Evolutionary conservation across 1,284 basidiomycete genomes (phyloP).

Genomic region (Cutaneotrichosporon curvatum): DNA sequence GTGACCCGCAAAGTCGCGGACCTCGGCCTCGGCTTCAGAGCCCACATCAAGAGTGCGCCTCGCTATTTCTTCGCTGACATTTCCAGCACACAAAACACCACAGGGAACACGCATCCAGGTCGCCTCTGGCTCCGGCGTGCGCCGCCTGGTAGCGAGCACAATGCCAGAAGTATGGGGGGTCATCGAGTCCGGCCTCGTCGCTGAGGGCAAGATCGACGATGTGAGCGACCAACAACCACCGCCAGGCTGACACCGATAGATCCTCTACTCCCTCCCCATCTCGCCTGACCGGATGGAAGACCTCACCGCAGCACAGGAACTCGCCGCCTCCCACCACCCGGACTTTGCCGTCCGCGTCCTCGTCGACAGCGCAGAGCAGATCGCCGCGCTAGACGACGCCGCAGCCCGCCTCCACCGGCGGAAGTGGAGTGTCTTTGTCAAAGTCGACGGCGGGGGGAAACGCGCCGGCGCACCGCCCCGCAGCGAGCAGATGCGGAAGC

Average conservation of each 20-base stretch:
- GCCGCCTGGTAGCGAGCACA: slow-evolving; percentile 32
- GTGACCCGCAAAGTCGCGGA: slow-evolving; percentile 56
- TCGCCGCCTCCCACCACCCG: slow-evolving; percentile 42
- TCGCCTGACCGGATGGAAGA: slow-evolving; percentile 65
- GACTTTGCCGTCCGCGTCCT: slow-evolving; percentile 60
- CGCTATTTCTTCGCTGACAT: slow-evolving; percentile 21
- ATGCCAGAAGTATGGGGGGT: slow-evolving; percentile 37
- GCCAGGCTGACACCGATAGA: slow-evolving; percentile 48
- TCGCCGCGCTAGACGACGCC: slow-evolving; percentile 57
- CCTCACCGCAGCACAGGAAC: slow-evolving; percentile 56
- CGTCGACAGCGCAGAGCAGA: slow-evolving; percentile 67
- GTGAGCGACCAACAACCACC: slow-evolving; percentile 44
- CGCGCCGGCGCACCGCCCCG: slow-evolving; percentile 67
- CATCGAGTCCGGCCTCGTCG: slow-evolving; percentile 50
- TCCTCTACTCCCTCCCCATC: slow-evolving; percentile 71
- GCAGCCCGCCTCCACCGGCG: slow-evolving; percentile 31
- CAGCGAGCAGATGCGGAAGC: slow-evolving; percentile 53
- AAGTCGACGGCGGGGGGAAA: slow-evolving; percentile 71
- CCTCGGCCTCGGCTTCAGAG: slow-evolving; percentile 65
- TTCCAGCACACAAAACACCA: slow-evolving; percentile 55
- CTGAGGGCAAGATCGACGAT: slow-evolving; percentile 62
- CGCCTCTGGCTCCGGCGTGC: slow-evolving; percentile 50
- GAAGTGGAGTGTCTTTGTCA: slow-evolving; percentile 69
- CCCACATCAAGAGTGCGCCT: slow-evolving; percentile 80
- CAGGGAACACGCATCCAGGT: slow-evolving; percentile 68